phyloP scores from a whole-genome alignment of 2,329 filamentous ascomycete genomes.

The Trichophyton benhamiae region DNA sequence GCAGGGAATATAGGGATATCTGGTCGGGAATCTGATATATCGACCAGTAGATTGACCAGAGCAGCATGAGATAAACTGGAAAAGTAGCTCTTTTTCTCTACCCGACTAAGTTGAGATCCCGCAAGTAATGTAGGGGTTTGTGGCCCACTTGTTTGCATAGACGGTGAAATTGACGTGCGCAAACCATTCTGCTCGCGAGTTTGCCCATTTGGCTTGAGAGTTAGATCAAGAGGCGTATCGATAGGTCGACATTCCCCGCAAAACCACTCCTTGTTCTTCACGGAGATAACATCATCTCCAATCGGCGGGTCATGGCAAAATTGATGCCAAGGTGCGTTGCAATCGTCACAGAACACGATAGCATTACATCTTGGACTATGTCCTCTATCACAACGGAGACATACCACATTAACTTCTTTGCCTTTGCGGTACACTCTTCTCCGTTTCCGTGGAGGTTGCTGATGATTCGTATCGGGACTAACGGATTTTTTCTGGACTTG shows the following conservation, averaged over 20 bases:
- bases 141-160: background rate
- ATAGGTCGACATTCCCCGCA: constrained; percentile 46
- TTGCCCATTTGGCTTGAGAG: background rate
- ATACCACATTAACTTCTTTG: constrained; percentile 40
- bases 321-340: constrained; percentile 69
- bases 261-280: constrained; percentile 58
- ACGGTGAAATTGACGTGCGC: background rate
- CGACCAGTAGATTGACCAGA: constrained; percentile 53
- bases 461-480: constrained; percentile 17
- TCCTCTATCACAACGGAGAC: constrained; percentile 59
- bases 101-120: constrained; percentile 19
- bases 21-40: constrained; percentile 49
- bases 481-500: constrained; percentile 9
- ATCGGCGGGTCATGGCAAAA: constrained; percentile 68
- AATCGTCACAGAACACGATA: constrained; percentile 78
- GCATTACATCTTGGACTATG: constrained; percentile 61
- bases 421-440: constrained; percentile 39
- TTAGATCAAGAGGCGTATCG: constrained; percentile 13
- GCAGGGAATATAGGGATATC: constrained; percentile 52
- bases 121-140: constrained; percentile 17
- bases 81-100: constrained; percentile 52
- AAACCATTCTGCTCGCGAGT: background rate
- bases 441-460: constrained; percentile 43
- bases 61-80: constrained; percentile 47
- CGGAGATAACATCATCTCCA: constrained; percentile 53